Evolutionary conservation across 805 yeast genomes (phyloP).

Genomic region (Clavispora fructus): DNA sequence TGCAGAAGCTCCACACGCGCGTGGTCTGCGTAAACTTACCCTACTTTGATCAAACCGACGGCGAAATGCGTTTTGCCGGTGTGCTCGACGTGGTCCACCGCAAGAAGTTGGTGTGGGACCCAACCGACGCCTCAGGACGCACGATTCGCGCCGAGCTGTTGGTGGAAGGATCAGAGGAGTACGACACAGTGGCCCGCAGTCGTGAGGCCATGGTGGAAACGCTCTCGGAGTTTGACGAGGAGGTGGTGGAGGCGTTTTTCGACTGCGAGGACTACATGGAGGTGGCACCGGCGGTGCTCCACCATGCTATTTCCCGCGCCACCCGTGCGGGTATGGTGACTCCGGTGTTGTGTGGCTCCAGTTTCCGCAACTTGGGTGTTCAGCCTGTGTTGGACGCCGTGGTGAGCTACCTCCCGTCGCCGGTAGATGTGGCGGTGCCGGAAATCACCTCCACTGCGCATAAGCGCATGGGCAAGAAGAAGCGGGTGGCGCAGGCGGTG

Average conservation of each 20-base stretch:
- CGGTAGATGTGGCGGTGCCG: slow-evolving; percentile 58
- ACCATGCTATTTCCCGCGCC: slow-evolving; percentile 55
- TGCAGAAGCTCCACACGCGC: slow-evolving; percentile 66
- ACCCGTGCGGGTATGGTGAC: slow-evolving; percentile 55
- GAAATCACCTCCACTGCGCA: slow-evolving; percentile 34
- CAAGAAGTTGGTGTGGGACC: slow-evolving; percentile 52
- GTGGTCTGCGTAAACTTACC: slow-evolving; percentile 79
- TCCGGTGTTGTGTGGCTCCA: slow-evolving; percentile 90
- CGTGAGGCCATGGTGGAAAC: slow-evolving; percentile 80
- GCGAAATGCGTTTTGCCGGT: slow-evolving; percentile 52
- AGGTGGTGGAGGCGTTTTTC: slow-evolving; percentile 68
- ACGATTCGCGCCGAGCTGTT: slow-evolving; percentile 45
- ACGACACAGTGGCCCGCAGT: slow-evolving; percentile 47
- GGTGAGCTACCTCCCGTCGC: slow-evolving; percentile 74
- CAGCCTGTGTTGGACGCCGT: slow-evolving; percentile 80
- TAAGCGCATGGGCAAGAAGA: slow-evolving; percentile 13
- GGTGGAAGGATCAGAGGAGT: slow-evolving; percentile 27
- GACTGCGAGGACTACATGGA: slow-evolving; percentile 69
- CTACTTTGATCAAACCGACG: slow-evolving; percentile 39
- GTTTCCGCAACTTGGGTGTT: slow-evolving; percentile 88
- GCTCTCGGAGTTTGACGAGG: slow-evolving; percentile 77
- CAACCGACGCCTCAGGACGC: slow-evolving; percentile 43
- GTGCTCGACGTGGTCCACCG: slow-evolving; percentile 70
- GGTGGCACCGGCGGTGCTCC: slow-evolving; percentile 53
- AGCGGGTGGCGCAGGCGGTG: slow-evolving; percentile 10